A percentile compares a stretch with the other conserved stretches of the same genome.
These are phyloP conservation scores for Penicillium sclerotiorum DNA, from an alignment of 2,329 filamentous ascomycete species.

Conservation along the genomic window DNA sequence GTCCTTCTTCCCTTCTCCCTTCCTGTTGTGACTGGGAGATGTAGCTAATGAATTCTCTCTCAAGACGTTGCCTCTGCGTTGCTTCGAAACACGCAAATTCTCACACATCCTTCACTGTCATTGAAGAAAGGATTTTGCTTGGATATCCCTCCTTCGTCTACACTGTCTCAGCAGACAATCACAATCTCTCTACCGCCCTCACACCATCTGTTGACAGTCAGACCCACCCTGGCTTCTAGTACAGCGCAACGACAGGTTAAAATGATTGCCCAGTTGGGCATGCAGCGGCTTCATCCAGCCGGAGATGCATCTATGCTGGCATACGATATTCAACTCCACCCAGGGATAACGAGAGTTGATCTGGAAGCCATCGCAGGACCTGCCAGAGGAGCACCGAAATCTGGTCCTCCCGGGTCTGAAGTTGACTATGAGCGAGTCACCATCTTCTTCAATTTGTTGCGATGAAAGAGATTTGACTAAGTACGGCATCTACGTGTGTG, in stretches of 20 bases:
- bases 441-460: slow-evolving; percentile 71
- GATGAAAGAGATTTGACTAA: slow-evolving; percentile 20
- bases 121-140: slow-evolving; percentile 64
- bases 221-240: slow-evolving; percentile 64
- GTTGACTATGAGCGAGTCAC: slow-evolving; percentile 70
- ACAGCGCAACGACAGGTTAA: slow-evolving; percentile 72
- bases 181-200: slow-evolving; percentile 69
- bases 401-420: slow-evolving; percentile 65
- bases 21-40: too few species aligned
- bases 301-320: slow-evolving; percentile 61
- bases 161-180: slow-evolving; percentile 69
- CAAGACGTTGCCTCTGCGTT: slow-evolving; percentile 61
- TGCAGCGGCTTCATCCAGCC: slow-evolving; percentile 58
- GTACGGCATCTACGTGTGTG: neutral
- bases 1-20: neutral
- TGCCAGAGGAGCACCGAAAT: slow-evolving; percentile 58
- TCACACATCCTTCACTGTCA: slow-evolving; percentile 68
- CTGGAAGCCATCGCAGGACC: slow-evolving; percentile 75
- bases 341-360: slow-evolving; percentile 76
- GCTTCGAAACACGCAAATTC: slow-evolving; percentile 66
- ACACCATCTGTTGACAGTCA: slow-evolving; percentile 72
- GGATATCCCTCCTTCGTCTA: slow-evolving; percentile 66
- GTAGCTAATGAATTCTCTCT: slow-evolving; percentile 3
- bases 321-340: slow-evolving; percentile 72
- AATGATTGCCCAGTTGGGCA: slow-evolving; percentile 73